These are phyloP conservation scores for Podospora tetraspora DNA, from an alignment of 495 filamentous ascomycete species.

Conservation along the genomic window DNA sequence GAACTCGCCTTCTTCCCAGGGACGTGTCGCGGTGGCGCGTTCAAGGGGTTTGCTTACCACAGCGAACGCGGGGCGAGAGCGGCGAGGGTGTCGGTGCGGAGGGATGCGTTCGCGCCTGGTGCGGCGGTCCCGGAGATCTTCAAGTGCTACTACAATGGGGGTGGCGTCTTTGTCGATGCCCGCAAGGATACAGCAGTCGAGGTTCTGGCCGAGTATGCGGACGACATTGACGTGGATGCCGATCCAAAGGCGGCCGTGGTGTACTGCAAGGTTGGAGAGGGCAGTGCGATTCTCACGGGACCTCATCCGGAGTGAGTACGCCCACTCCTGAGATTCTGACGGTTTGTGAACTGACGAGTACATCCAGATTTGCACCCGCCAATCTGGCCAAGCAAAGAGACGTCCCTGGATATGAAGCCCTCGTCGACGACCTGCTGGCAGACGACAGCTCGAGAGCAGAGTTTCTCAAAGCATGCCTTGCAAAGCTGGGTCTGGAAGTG, in stretches of 20 bases:
- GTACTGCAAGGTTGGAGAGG: slow-evolving; percentile 83
- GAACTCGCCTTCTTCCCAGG: slow-evolving; percentile 89
- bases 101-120: slow-evolving; percentile 49
- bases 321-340: not conserved
- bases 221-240: slow-evolving; percentile 73
- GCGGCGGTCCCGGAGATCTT: slow-evolving; percentile 58
- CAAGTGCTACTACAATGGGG: slow-evolving; percentile 86
- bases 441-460: slow-evolving; percentile 65
- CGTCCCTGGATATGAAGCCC: slow-evolving; percentile 57
- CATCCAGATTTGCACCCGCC: slow-evolving; percentile 67
- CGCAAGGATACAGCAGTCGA: slow-evolving; percentile 59
- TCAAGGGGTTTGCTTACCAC: slow-evolving; percentile 84
- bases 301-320: slow-evolving; percentile 85
- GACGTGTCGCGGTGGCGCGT: slow-evolving; percentile 78
- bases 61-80: slow-evolving; percentile 83
- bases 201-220: slow-evolving; percentile 74
- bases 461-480: slow-evolving; percentile 77
- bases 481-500: slow-evolving; percentile 76
- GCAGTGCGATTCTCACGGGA: slow-evolving; percentile 72
- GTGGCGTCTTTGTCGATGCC: slow-evolving; percentile 89
- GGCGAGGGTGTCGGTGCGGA: slow-evolving; percentile 59
- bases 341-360: not conserved
- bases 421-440: slow-evolving; percentile 62
- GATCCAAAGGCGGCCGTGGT: slow-evolving; percentile 70
- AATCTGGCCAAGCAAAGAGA: slow-evolving; percentile 64